Base-by-base conservation (phyloP, 257 asterid species). In the Avicennia marina region DNA sequence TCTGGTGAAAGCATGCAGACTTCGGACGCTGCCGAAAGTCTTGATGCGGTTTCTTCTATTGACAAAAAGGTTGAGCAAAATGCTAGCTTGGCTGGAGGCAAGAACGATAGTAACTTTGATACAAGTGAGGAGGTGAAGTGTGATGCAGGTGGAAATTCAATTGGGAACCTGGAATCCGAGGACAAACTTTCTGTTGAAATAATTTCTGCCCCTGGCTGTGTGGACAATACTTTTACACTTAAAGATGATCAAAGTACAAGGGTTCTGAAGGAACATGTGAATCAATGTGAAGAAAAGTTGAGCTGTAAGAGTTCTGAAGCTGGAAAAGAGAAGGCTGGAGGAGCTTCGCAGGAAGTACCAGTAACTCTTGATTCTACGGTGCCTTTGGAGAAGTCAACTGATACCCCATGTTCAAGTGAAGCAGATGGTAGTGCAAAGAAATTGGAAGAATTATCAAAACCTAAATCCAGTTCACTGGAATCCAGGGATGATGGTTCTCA, bases 271-370 rank as follows among this genome's bases (percentile, higher is more conserved):
- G 73, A 64, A 75, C 71, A 63, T 36, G 58, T 39, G 29, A 63
- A 56, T 24, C 60, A 11, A 1, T 26, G 61, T 60, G 79, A 55
- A 46, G 79, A 56, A 39, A 60, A 60, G 48, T 29, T 64, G 21
- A 24, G n/a, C n/a, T n/a, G 18, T 13, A 18, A 29, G 66, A 46
- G 33, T 67, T 44, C 21, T 58, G 73, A 32, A 38, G 58, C 68
- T 56, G 62, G 50, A 38, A 65, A 31, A 54, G 80, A 45, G 56
- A 67, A 54, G 11, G 66, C 16, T 39, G 63, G 60, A 69, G 78
- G 44, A 54, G 71, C 52, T 59, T 29, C 55, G 2, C 57, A 11
- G 45, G 76, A 48, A 55, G 70, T 18, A 39, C 72, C 65, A 60
- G 56, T 6, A 45, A 52, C 7, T 11, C 47, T 46, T 53, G 78